phyloP scores from a whole-genome alignment of 2,329 filamentous ascomycete genomes.

The Alternaria gaisen region DNA sequence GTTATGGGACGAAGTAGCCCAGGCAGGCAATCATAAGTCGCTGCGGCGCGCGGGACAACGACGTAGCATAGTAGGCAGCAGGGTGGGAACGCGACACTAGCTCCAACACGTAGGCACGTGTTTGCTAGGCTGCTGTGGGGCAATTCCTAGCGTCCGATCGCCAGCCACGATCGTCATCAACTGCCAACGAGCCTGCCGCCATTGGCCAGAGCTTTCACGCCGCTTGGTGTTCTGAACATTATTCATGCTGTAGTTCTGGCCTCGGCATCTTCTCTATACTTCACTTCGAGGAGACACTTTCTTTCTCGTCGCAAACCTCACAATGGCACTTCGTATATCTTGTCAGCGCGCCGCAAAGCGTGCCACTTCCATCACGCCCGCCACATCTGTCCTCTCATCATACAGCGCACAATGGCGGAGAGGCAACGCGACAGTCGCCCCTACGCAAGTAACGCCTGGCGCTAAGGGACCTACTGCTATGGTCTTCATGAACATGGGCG shows the following conservation, averaged over 20 bases:
- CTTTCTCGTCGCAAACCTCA: conserved; percentile 38
- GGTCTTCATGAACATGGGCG: conserved; percentile 99
- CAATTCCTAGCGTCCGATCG: conserved; percentile 25
- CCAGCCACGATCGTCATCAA: conserved; percentile 38
- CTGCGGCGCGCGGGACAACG: conserved; percentile 6
- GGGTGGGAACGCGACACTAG: conserved; percentile 31
- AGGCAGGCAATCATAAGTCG: neutral
- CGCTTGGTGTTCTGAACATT: conserved; percentile 27
- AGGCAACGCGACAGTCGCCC: conserved; percentile 65
- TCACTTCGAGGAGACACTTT: conserved; percentile 1
- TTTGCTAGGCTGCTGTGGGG: conserved; percentile 1
- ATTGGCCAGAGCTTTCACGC: conserved; percentile 39
- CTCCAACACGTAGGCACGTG: conserved; percentile 35
- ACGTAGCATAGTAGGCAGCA: conserved; percentile 38
- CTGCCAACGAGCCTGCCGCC: conserved; percentile 21
- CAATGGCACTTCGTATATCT: conserved; percentile 52
- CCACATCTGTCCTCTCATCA: conserved; percentile 39
- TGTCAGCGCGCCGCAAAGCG: conserved; percentile 46
- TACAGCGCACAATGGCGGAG: conserved; percentile 49
- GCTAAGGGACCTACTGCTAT: conserved; percentile 90
- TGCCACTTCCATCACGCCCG: conserved; percentile 38
- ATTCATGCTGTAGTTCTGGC: conserved; percentile 35
- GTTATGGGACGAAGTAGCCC: neutral
- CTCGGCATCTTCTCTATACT: conserved; percentile 14
- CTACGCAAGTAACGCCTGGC: conserved; percentile 75